Percentiles rank a stretch among this genome's conserved stretches.
Evolutionary conservation across 2,329 filamentous ascomycete species (phyloP).

Genomic region (Neoascochyta sp.): DNA sequence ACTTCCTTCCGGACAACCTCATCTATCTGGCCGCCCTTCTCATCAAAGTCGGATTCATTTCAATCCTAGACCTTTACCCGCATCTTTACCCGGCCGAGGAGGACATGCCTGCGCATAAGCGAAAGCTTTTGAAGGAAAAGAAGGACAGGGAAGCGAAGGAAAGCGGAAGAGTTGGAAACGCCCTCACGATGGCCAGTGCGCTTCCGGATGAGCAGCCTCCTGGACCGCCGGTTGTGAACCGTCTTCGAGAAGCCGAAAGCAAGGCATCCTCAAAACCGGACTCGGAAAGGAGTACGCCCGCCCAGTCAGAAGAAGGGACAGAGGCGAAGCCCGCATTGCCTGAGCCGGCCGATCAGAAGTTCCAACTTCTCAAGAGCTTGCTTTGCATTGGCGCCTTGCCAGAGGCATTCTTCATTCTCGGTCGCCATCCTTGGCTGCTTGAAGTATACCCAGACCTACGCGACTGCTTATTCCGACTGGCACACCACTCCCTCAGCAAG

Average conservation of each 20-base stretch:
- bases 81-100: conserved; percentile 86
- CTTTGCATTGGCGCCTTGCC: conserved; percentile 89
- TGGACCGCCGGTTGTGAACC: conserved; percentile 41
- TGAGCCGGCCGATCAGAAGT: conserved; percentile 83
- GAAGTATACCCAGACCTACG: conserved; percentile 80
- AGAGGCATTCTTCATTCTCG: conserved; percentile 87
- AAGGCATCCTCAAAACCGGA: conserved; percentile 38
- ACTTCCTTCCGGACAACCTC: conserved; percentile 83
- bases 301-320: conserved; percentile 40
- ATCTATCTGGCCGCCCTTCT: conserved; percentile 88
- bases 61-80: conserved; percentile 82
- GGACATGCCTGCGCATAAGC: conserved; percentile 70
- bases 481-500: conserved; percentile 76
- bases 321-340: conserved; percentile 53
- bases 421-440: conserved; percentile 87
- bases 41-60: conserved; percentile 97
- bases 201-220: conserved; percentile 75
- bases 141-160: conserved; percentile 67
- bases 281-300: conserved; percentile 44
- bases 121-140: conserved; percentile 63
- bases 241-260: conserved; percentile 56
- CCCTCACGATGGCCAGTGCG: conserved; percentile 79
- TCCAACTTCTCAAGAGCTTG: conserved; percentile 75
- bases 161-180: conserved; percentile 70
- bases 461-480: conserved; percentile 76